Percentiles rank a stretch among this genome's conserved stretches.
These are phyloP conservation scores for Oryza coarctata DNA, from an alignment of 176 grass and related monocot genomes.

Conservation along the genomic window DNA sequence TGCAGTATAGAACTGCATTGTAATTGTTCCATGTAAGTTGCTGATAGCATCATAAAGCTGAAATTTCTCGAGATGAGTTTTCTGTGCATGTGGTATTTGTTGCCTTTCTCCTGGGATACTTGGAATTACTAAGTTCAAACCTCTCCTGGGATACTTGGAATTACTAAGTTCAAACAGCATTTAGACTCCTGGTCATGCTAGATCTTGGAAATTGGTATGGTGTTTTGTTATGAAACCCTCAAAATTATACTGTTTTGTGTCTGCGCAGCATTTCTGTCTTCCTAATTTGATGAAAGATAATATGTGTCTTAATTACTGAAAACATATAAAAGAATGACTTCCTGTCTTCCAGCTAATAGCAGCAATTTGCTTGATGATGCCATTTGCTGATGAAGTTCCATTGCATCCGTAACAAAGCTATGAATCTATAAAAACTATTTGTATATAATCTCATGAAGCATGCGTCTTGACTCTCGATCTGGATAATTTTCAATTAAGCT, in stretches of 20 bases:
- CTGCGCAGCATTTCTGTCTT: background rate
- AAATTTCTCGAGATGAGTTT: conserved; percentile 3
- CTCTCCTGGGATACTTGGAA: conserved; percentile 5
- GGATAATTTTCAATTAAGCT: background rate
- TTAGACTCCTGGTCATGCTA: background rate
- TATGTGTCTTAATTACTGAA: background rate
- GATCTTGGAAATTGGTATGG: background rate
- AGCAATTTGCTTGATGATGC: background rate
- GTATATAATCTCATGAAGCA: background rate
- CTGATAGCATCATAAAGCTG: background rate
- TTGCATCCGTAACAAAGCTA: background rate
- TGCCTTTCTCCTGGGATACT: background rate
- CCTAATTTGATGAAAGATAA: background rate
- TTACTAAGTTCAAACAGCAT: background rate
- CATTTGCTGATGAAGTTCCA: background rate
- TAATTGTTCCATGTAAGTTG: background rate
- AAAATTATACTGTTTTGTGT: background rate
- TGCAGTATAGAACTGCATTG: background rate
- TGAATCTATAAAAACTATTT: background rate
- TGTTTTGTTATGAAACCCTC: background rate
- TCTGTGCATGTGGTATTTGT: background rate
- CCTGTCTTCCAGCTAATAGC: background rate
- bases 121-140: conserved; percentile 4
- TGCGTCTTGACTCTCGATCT: background rate
- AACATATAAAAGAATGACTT: background rate